A percentile compares a stretch with the other conserved stretches of the same genome.
Evolutionary conservation across 1,284 basidiomycete genomes (phyloP).

Genomic region (Malassezia brasiliensis): DNA sequence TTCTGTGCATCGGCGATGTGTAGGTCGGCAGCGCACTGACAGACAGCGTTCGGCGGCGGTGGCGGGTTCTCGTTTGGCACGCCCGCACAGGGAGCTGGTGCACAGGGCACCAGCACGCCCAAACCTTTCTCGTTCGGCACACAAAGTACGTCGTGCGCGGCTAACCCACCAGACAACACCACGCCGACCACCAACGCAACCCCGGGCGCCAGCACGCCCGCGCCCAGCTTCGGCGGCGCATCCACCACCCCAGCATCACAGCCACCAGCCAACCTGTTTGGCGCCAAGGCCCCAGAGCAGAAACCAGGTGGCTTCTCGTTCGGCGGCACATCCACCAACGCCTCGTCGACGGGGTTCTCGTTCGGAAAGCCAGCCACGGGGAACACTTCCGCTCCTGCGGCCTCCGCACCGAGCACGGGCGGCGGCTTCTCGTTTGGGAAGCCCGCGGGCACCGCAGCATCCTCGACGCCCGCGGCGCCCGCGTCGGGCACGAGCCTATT

Average conservation of each 20-base stretch:
- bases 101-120: background rate
- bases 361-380: conserved; percentile 20
- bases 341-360: conserved; percentile 18
- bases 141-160: conserved; percentile 5
- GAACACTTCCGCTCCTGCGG: background rate
- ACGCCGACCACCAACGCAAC: background rate
- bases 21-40: background rate
- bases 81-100: background rate
- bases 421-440: conserved; percentile 4
- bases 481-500: too few relatives aligned
- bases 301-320: background rate
- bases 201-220: background rate
- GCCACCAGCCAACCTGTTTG: conserved; percentile 16
- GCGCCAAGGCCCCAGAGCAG: conserved; percentile 6
- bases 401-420: background rate
- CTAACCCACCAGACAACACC: conserved; percentile 2
- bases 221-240: conserved; percentile 7
- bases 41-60: conserved; percentile 5
- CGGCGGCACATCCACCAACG: conserved; percentile 2
- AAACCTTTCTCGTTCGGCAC: conserved; percentile 9
- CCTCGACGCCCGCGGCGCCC: too few relatives aligned
- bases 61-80: conserved; percentile 4
- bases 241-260: conserved; percentile 14
- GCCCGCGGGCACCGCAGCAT: conserved; percentile 13
- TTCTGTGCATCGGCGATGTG: conserved; percentile 3